phyloP scores from a whole-genome alignment of 495 filamentous ascomycete species.

The Penicillium lividum region DNA sequence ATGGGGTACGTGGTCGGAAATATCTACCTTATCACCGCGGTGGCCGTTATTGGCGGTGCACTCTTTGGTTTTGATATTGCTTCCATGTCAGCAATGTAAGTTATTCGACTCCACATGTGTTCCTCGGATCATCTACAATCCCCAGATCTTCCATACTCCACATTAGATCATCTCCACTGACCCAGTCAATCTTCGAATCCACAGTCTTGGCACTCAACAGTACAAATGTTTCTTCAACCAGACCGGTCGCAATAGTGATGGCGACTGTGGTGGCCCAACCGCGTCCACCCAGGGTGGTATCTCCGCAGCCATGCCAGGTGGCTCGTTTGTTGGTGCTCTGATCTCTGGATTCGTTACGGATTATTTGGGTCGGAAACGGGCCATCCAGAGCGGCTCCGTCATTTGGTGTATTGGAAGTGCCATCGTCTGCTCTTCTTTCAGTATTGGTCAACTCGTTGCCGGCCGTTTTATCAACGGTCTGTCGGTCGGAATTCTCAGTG shows the following conservation, averaged over 20 bases:
- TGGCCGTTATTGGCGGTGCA: constrained; percentile 53
- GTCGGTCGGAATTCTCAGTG: constrained; percentile 72
- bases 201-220: constrained; percentile 43
- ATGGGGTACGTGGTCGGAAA: constrained; percentile 32
- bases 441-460: constrained; percentile 69
- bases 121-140: no score
- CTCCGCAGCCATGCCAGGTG: constrained; percentile 69
- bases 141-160: not conserved
- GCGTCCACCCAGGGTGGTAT: constrained; percentile 56
- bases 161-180: not conserved
- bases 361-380: constrained; percentile 60
- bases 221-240: constrained; percentile 66
- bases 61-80: constrained; percentile 76
- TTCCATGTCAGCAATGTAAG: constrained; percentile 68
- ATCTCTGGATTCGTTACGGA: constrained; percentile 67
- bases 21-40: constrained; percentile 33
- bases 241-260: constrained; percentile 28
- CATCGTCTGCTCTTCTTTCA: constrained; percentile 67
- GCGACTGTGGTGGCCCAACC: constrained; percentile 49
- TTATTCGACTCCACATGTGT: not conserved
- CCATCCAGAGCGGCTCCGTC: constrained; percentile 61
- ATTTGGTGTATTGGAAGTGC: constrained; percentile 69
- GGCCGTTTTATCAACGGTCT: constrained; percentile 76
- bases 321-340: constrained; percentile 68
- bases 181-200: not conserved